Percentiles rank a stretch among this genome's conserved stretches.
Evolutionary conservation across 2,329 filamentous ascomycete species (phyloP).

Genomic region (Talaromyces albobiverticillius): DNA sequence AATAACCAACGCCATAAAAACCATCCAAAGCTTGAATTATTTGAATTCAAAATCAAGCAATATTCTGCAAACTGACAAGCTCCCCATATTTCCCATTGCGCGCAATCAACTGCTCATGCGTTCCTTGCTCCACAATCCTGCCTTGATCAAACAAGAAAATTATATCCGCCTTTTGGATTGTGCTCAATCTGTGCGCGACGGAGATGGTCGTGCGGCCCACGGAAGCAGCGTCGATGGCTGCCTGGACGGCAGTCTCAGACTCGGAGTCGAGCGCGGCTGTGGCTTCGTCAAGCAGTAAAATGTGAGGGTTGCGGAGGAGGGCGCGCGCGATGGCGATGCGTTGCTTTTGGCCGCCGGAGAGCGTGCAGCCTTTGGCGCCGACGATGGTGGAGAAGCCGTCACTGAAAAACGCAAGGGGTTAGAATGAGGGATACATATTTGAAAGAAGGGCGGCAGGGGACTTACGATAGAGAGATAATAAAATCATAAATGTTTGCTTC

Average conservation of each 20-base stretch:
- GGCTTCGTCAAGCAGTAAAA: slow-evolving; percentile 83
- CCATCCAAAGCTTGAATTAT: too few species aligned
- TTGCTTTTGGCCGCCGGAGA: slow-evolving; percentile 85
- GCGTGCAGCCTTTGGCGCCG: slow-evolving; percentile 63
- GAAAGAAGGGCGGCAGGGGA: slow-evolving; percentile 28
- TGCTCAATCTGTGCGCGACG: slow-evolving; percentile 84
- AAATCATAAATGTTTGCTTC: slow-evolving; percentile 29
- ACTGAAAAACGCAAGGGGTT: slow-evolving; percentile 38
- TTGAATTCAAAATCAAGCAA: too few species aligned
- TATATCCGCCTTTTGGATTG: slow-evolving; percentile 81
- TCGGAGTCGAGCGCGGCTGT: slow-evolving; percentile 83
- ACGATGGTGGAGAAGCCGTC: slow-evolving; percentile 69
- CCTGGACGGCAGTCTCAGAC: slow-evolving; percentile 81
- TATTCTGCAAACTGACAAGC: too few species aligned
- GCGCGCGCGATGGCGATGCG: slow-evolving; percentile 77
- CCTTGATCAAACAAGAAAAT: slow-evolving; percentile 83
- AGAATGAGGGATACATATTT: slow-evolving; percentile 64
- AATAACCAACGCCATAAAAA: too few species aligned
- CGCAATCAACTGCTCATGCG: slow-evolving; percentile 68
- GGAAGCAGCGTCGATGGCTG: slow-evolving; percentile 73
- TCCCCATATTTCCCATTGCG: slow-evolving; percentile 41
- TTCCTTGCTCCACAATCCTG: slow-evolving; percentile 76
- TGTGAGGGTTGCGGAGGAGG: slow-evolving; percentile 68
- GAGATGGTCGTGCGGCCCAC: slow-evolving; percentile 80
- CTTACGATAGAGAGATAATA: slow-evolving; percentile 34